A percentile compares a stretch with the other conserved stretches of the same genome.
Evolutionary conservation across 2,329 filamentous ascomycete genomes (phyloP).

Genomic region (Cercospora brassicicola): DNA sequence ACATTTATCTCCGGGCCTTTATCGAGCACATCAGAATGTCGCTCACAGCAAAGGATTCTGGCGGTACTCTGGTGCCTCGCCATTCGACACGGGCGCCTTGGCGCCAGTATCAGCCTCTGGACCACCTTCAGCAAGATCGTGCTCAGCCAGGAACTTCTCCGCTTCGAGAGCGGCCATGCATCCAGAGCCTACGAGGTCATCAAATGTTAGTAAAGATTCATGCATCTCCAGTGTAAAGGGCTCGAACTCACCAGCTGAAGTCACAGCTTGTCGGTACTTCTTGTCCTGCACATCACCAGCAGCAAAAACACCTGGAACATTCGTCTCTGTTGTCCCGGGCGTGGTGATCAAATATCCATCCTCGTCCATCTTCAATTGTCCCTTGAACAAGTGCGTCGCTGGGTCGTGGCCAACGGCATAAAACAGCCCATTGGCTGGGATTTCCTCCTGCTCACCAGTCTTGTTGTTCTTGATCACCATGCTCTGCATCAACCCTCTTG

Average conservation of each 20-base stretch:
- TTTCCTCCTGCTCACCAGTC: slow-evolving; percentile 74
- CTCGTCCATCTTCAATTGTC: slow-evolving; percentile 79
- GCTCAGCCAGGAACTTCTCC: slow-evolving; percentile 85
- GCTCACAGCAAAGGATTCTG: slow-evolving; percentile 63
- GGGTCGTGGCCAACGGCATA: slow-evolving; percentile 98
- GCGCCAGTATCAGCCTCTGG: slow-evolving; percentile 53
- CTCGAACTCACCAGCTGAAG: slow-evolving; percentile 76
- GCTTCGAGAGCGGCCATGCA: slow-evolving; percentile 95
- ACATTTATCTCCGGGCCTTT: background rate
- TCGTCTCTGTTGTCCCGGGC: slow-evolving; percentile 85
- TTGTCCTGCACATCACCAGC: slow-evolving; percentile 99
- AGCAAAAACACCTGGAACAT: slow-evolving; percentile 87
- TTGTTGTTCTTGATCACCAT: slow-evolving; percentile 77
- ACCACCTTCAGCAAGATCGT: slow-evolving; percentile 55
- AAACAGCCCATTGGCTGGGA: slow-evolving; percentile 89
- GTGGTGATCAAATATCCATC: slow-evolving; percentile 90
- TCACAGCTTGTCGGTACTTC: slow-evolving; percentile 95
- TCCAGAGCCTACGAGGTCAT: slow-evolving; percentile 68
- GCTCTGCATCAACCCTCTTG: slow-evolving; percentile 78
- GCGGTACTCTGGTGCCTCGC: slow-evolving; percentile 61
- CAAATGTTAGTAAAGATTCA: slow-evolving; percentile 15
- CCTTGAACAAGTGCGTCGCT: slow-evolving; percentile 86
- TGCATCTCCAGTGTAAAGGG: background rate
- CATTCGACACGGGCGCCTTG: slow-evolving; percentile 50
- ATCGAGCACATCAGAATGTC: background rate